Evolutionary conservation across 2,329 filamentous ascomycete species (phyloP), one percentile per base, ranked within the genome.

Genomic region (Didymella sp.): DNA sequence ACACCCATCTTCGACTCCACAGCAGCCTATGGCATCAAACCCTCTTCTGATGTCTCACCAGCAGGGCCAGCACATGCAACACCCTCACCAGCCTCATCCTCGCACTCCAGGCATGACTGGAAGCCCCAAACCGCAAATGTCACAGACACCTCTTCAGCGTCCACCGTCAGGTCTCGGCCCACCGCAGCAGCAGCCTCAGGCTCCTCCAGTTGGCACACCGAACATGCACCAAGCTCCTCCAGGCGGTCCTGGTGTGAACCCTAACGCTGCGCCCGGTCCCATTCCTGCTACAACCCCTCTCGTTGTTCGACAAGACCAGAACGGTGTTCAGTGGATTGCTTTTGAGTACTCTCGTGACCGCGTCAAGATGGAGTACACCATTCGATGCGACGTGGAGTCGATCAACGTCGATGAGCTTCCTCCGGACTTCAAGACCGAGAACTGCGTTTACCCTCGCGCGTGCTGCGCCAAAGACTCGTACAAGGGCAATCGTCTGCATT

Each of bases 351-450:
- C 94, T 11, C 87, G 94, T 59, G 94, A 99, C 73, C 85, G 94
- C 42, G 93, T 98, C 66, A 99, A 99, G 86, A 96, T 98, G 92
- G 93, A 98, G 78, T 99, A 99, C 79, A 97, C 93, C 1, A 99
- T 99, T 70, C 89, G 95, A 49, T 98, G 95, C 75, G 95, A 98
- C 69, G 95, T 98, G 19, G 95, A 98, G 79, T 97, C 93, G 0
- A 92, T 99, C 60, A 92, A 93, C 72, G 92, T 94, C 41, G 92
- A 97, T 53, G 88, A 88, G 60, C 84, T 99, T 17, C 85, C 86
- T 41, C 82, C 86, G 62, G 94, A 98, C 63, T 98, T 98, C 84
- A 98, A 96, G 82, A 91, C 91, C 8, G 94, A 97, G 76, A 99
- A 99, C 79, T 98, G 95, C 75, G 95, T 99, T 13, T 99, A 98